Evolutionary conservation across 2,329 filamentous ascomycete genomes (phyloP).

Genomic region (Periglandula ipomoeae): DNA sequence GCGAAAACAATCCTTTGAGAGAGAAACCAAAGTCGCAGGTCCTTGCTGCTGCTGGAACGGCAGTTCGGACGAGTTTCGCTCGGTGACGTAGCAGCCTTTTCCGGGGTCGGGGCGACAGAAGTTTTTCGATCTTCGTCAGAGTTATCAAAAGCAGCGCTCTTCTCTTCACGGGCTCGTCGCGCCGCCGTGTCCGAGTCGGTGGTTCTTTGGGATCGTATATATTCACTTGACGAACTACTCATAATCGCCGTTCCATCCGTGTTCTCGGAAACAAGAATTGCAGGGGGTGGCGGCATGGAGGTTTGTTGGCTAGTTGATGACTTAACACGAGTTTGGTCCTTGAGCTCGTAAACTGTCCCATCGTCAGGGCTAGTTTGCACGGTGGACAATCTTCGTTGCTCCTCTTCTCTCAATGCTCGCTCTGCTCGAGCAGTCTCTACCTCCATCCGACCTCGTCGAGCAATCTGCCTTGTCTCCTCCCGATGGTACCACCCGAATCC

Average conservation of each 20-base stretch:
- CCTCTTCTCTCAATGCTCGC: slow-evolving; percentile 8
- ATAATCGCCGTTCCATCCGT: slow-evolving; percentile 9
- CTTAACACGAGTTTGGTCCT: not conserved
- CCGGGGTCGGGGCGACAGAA: not conserved
- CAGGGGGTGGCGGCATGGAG: slow-evolving; percentile 5
- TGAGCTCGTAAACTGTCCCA: slow-evolving; percentile 1
- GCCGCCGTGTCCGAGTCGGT: not conserved
- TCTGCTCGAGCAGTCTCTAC: slow-evolving; percentile 12
- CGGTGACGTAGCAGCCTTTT: not conserved
- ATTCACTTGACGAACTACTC: slow-evolving; percentile 4
- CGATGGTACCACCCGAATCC: slow-evolving; percentile 53
- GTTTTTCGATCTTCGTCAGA: not conserved
- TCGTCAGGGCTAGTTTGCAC: not conserved
- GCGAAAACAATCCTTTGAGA: slow-evolving; percentile 33
- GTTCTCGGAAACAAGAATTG: slow-evolving; percentile 12
- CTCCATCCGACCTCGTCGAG: slow-evolving; percentile 39
- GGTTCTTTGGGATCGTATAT: not conserved
- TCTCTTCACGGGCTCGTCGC: not conserved
- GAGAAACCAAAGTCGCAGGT: slow-evolving; percentile 42
- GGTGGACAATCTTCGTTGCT: slow-evolving; percentile 3
- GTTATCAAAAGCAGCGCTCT: not conserved
- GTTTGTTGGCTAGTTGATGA: not conserved
- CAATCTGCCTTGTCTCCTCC: slow-evolving; percentile 53
- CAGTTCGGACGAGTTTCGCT: not conserved
- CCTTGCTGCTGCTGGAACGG: slow-evolving; percentile 7